Percentiles rank a stretch among this genome's conserved stretches.
phyloP scores from a whole-genome alignment of 169 alveolate genomes.

The Plasmodium ovale region DNA sequence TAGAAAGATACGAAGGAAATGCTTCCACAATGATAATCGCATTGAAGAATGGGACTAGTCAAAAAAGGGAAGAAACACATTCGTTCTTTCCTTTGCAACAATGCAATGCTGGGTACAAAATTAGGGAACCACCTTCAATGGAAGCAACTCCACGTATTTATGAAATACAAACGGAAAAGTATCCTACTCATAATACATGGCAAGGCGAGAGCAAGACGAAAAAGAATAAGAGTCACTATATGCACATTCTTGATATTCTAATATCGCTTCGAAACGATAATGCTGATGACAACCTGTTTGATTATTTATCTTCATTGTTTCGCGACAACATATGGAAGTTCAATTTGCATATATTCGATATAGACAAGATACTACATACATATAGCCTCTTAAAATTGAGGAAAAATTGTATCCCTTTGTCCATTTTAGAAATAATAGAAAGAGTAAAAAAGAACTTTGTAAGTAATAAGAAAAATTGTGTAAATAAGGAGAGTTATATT shows the following conservation, averaged over 20 bases:
- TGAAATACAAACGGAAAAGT: no score
- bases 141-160: neutral
- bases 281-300: neutral
- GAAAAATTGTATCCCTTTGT: neutral
- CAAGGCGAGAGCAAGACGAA: neutral
- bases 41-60: neutral
- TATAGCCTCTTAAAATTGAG: conserved; percentile 23
- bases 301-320: conserved; percentile 19
- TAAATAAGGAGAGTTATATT: conserved; percentile 26
- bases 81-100: no score
- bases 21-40: neutral
- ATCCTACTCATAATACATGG: neutral
- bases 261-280: conserved; percentile 4
- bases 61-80: neutral
- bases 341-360: conserved; percentile 38
- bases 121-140: neutral
- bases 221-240: conserved; percentile 39
- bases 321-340: conserved; percentile 13
- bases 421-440: conserved; percentile 26
- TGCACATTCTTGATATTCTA: conserved; percentile 40
- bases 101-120: no score
- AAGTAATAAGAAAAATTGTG: neutral
- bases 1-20: no score
- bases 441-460: conserved; percentile 32
- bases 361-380: conserved; percentile 55